These are phyloP conservation scores for Halocafeteria seosinensis DNA, from an alignment of 108 stramenopile species.

Conservation along the genomic window DNA sequence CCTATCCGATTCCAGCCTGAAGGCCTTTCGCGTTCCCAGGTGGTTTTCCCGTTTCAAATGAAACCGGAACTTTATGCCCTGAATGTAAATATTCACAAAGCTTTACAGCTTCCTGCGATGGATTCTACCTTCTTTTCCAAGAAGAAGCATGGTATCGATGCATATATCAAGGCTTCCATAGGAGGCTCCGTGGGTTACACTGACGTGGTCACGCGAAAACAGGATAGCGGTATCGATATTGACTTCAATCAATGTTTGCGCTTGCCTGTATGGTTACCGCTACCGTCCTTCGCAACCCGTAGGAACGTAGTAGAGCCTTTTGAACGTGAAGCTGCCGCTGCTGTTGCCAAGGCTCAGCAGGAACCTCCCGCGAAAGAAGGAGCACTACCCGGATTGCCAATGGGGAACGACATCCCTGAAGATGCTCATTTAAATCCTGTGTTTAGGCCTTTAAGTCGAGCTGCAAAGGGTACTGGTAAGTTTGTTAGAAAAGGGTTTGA, in stretches of 20 bases:
- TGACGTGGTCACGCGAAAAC: background rate
- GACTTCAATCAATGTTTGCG: background rate
- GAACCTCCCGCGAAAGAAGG: too few species aligned
- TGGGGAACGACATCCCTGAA: too few species aligned
- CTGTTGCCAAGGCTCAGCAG: background rate
- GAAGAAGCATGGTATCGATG: background rate
- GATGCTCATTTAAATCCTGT: too few species aligned
- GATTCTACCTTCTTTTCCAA: background rate
- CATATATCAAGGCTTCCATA: background rate
- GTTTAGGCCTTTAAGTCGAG: too few species aligned
- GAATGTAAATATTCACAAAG: background rate
- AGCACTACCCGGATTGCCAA: too few species aligned
- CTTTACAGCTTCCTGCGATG: background rate
- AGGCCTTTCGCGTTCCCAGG: background rate
- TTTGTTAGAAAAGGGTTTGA: too few species aligned
- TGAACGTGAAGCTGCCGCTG: background rate
- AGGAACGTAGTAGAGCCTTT: background rate
- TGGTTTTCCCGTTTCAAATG: background rate
- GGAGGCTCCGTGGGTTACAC: background rate
- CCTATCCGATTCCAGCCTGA: background rate
- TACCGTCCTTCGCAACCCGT: background rate
- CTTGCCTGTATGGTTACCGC: background rate
- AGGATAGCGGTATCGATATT: background rate
- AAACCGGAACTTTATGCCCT: background rate
- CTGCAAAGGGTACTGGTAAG: too few species aligned